Conservation (phyloP, 768 basidiomycete genomes). For the Boletus rufocinnamomeus region DNA sequence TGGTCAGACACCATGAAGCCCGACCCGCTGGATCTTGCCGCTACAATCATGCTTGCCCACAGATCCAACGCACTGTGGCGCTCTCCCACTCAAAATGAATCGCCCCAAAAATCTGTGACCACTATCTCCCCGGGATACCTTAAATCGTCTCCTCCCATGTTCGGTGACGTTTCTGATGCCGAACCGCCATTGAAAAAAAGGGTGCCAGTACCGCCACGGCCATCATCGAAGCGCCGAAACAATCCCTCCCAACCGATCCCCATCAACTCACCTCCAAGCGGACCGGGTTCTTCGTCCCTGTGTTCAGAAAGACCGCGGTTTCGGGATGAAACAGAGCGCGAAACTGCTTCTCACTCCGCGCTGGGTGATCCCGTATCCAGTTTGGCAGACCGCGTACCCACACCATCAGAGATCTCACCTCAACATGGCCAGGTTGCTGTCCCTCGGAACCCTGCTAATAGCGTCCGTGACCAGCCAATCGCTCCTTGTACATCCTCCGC, state of each 20-base stretch:
- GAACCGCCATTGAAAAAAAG: constrained; percentile 10
- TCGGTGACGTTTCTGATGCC: neutral
- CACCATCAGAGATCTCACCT: neutral
- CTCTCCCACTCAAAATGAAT: neutral
- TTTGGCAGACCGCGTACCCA: neutral
- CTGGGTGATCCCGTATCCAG: neutral
- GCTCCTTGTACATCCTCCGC: neutral
- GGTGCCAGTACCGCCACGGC: constrained; percentile 26
- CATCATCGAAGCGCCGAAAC: constrained; percentile 11
- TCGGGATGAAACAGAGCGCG: constrained; percentile 5
- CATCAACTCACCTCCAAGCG: neutral
- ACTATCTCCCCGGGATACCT: neutral
- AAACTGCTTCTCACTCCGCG: neutral
- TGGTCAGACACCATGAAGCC: constrained; percentile 36
- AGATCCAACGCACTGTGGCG: constrained; percentile 26
- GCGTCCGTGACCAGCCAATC: neutral
- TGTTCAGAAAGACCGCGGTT: neutral
- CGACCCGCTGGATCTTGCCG: constrained; percentile 28
- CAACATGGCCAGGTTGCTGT: neutral
- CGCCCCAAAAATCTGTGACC: neutral
- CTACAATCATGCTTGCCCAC: constrained; percentile 29
- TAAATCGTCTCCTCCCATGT: neutral
- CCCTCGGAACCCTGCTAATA: neutral
- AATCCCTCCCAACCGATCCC: neutral
- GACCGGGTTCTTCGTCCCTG: neutral